These are phyloP conservation scores for Cercophora sp. DNA, from an alignment of 495 filamentous ascomycete species.

Conservation along the genomic window DNA sequence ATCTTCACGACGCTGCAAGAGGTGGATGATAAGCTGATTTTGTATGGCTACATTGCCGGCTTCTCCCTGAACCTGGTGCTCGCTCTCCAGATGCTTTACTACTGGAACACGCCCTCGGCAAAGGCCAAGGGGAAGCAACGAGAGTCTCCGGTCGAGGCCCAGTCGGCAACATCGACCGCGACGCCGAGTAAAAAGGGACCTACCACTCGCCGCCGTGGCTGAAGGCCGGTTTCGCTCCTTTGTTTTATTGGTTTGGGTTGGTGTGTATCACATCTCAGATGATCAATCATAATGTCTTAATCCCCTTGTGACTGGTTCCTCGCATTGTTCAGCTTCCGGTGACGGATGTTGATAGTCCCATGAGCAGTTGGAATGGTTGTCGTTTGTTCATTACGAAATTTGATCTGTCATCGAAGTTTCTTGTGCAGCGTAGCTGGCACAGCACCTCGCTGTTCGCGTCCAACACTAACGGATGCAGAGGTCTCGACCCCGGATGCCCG, in stretches of 20 bases:
- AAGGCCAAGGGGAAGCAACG: constrained; percentile 49
- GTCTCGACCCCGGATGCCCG: not conserved
- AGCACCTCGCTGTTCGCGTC: too few species aligned
- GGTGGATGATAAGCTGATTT: constrained; percentile 89
- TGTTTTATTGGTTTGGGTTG: not conserved
- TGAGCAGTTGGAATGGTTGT: too few species aligned
- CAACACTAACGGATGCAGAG: constrained; percentile 4
- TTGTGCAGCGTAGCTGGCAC: too few species aligned
- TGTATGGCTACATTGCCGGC: constrained; percentile 87
- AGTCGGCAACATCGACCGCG: constrained; percentile 30
- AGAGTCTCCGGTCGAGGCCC: constrained; percentile 24
- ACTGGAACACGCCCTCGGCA: constrained; percentile 77
- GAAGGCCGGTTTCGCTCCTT: constrained; percentile 8
- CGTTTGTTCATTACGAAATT: not conserved
- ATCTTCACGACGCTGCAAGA: constrained; percentile 97
- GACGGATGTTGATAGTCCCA: too few species aligned
- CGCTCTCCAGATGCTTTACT: constrained; percentile 89
- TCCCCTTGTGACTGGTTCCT: not conserved
- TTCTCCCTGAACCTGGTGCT: constrained; percentile 83
- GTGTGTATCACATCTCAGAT: constrained; percentile 1
- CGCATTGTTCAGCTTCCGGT: not conserved
- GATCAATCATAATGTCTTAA: constrained; percentile 19
- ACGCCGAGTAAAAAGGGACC: constrained; percentile 47
- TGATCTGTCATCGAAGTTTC: not conserved
- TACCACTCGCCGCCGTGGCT: constrained; percentile 52